phyloP scores from a whole-genome alignment of 345 rosid species.

The Salix exigua region DNA sequence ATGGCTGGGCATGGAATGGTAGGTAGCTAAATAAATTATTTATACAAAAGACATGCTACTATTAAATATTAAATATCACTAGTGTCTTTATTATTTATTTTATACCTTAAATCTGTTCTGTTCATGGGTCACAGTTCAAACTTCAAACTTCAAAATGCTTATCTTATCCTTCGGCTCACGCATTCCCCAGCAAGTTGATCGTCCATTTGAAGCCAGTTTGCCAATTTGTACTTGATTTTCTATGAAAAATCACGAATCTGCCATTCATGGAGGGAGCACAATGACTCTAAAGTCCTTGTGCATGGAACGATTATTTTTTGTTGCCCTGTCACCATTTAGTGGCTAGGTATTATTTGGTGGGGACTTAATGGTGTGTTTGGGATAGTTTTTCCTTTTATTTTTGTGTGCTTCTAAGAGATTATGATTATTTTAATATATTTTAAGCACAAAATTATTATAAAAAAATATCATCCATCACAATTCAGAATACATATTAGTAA shows the following conservation, averaged over 20 bases:
- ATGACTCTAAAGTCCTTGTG: neutral
- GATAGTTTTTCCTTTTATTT: too few relatives aligned
- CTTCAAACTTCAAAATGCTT: neutral
- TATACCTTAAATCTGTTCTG: neutral
- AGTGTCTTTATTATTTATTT: too few relatives aligned
- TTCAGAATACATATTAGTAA: too few relatives aligned
- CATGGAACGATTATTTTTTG: neutral
- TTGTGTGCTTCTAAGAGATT: too few relatives aligned
- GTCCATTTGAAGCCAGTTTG: neutral
- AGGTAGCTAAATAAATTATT: neutral
- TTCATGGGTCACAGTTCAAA: neutral
- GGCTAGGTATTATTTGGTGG: too few relatives aligned
- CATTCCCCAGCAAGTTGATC: constrained; percentile 24
- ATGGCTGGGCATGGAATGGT: neutral
- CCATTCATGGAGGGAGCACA: neutral
- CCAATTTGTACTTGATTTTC: neutral
- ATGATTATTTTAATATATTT: too few relatives aligned
- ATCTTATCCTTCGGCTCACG: constrained; percentile 19
- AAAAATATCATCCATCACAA: too few relatives aligned
- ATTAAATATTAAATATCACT: neutral
- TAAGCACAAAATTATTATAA: too few relatives aligned
- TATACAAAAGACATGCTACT: too few relatives aligned
- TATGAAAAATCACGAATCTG: neutral
- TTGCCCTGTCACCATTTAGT: too few relatives aligned
- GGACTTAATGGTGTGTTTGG: too few relatives aligned